Conservation (phyloP, 139 green algal genomes). For the Chlorella sp. region DNA sequence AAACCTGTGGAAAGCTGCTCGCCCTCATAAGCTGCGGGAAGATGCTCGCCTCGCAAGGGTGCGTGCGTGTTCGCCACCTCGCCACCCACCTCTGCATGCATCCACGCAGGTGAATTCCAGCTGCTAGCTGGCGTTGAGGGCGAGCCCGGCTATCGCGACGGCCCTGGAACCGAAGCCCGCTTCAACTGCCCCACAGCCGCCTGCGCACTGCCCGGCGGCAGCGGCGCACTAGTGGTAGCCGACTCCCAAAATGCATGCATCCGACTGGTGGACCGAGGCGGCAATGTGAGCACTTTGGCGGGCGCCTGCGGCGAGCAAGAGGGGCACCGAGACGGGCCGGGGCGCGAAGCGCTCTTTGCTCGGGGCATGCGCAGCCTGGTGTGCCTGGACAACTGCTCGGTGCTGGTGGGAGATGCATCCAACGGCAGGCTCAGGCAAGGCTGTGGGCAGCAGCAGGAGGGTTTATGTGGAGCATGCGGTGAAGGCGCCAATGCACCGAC, state of each 20-base stretch:
- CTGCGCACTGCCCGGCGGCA: not conserved
- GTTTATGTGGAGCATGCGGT: too few species aligned
- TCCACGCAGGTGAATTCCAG: not conserved
- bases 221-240: not conserved
- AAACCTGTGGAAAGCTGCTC: too few species aligned
- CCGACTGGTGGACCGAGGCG: not conserved
- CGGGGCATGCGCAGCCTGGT: not conserved
- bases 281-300: not conserved
- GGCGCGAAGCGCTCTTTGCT: not conserved
- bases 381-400: slow-evolving; percentile 13
- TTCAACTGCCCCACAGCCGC: not conserved
- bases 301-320: not conserved
- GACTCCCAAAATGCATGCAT: slow-evolving; percentile 19
- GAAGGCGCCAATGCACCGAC: too few species aligned
- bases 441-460: too few species aligned
- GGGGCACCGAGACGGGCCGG: not conserved
- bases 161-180: not conserved
- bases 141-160: not conserved
- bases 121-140: not conserved
- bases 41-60: too few species aligned
- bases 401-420: not conserved
- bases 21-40: too few species aligned
- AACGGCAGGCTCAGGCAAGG: slow-evolving; percentile 10
- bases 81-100: too few species aligned
- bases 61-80: too few species aligned